Percentiles rank a stretch among this genome's conserved stretches.
phyloP scores from a whole-genome alignment of 495 filamentous ascomycete genomes.

The Podospora tetraspora region DNA sequence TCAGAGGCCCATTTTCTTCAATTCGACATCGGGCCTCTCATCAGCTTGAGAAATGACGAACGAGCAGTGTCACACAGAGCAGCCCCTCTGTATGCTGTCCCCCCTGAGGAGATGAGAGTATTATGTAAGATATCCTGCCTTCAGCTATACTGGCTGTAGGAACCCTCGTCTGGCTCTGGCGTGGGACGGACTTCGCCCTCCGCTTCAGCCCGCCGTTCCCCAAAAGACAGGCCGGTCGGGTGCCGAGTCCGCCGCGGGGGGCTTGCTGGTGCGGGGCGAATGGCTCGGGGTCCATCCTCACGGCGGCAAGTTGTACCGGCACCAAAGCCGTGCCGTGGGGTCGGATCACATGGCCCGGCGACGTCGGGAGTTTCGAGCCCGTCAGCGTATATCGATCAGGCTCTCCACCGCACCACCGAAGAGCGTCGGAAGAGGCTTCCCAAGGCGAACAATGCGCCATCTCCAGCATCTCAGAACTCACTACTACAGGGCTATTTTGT shows the following conservation, averaged over 20 bases:
- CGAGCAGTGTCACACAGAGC: background rate
- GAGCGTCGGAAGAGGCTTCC: too few relatives aligned
- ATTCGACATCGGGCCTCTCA: background rate
- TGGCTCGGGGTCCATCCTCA: background rate
- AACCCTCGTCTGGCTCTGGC: background rate
- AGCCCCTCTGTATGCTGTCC: background rate
- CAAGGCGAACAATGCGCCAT: too few relatives aligned
- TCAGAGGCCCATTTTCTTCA: background rate
- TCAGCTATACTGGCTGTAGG: too few relatives aligned
- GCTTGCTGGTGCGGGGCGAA: background rate
- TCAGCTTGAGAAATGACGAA: background rate
- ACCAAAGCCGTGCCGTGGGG: background rate
- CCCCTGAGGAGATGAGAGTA: background rate
- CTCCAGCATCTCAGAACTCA: too few relatives aligned
- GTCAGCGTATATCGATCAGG: too few relatives aligned
- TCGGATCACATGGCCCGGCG: background rate
- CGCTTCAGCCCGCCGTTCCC: background rate
- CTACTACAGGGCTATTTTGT: too few relatives aligned
- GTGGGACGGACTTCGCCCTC: background rate
- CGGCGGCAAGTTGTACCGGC: background rate
- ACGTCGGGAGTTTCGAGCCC: background rate
- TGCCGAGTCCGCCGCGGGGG: background rate
- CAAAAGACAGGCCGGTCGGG: background rate
- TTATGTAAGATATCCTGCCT: background rate
- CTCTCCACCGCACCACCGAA: too few relatives aligned